Percentiles rank a stretch among this genome's conserved stretches.
Evolutionary conservation across 768 basidiomycete species (phyloP).

Genomic region (button mushroom (Agaricus bisporus)): DNA sequence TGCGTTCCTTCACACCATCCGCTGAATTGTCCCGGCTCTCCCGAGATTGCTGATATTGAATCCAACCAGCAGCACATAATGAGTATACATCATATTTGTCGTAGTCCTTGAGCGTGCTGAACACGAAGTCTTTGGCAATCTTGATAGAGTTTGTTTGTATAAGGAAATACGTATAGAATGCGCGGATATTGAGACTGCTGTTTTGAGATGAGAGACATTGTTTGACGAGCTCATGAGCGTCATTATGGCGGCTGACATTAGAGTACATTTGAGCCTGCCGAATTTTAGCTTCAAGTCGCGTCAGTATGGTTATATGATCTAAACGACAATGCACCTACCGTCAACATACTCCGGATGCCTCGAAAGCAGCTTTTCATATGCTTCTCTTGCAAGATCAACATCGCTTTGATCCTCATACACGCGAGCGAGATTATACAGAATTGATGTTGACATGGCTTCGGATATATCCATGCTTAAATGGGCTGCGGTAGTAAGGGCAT

Average conservation of each 20-base stretch:
- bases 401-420: conserved; percentile 86
- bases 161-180: conserved; percentile 91
- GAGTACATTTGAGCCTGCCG: conserved; percentile 81
- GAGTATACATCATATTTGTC: conserved; percentile 89
- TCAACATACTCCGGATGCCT: conserved; percentile 95
- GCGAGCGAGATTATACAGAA: conserved; percentile 88
- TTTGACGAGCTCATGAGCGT: conserved; percentile 86
- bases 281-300: conserved; percentile 66
- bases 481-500: conserved; percentile 57
- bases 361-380: conserved; percentile 81
- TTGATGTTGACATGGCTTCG: conserved; percentile 73
- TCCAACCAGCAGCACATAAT: conserved; percentile 83
- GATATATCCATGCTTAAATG: conserved; percentile 37
- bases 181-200: conserved; percentile 80
- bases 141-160: conserved; percentile 67
- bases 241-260: conserved; percentile 61
- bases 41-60: conserved; percentile 79
- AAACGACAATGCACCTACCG: conserved; percentile 46
- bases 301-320: not conserved
- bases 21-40: conserved; percentile 68
- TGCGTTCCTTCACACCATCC: conserved; percentile 62
- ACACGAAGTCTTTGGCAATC: conserved; percentile 85
- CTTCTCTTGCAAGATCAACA: conserved; percentile 67
- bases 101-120: conserved; percentile 76
- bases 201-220: conserved; percentile 79